Evolutionary conservation across 306 rosid species (phyloP).

Genomic region (Pterocarpus santalinus): DNA sequence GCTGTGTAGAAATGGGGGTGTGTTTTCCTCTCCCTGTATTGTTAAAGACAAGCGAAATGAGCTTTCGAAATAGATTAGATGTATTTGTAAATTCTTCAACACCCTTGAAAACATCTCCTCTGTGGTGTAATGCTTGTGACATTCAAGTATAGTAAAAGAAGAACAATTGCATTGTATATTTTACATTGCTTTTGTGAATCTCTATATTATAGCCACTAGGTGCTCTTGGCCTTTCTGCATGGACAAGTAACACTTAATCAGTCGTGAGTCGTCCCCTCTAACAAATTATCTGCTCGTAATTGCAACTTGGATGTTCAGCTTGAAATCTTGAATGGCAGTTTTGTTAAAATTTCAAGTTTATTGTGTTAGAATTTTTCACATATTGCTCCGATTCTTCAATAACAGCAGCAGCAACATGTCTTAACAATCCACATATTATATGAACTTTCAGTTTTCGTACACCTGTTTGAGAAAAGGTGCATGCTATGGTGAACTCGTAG

Average conservation of each 20-base stretch:
- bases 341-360: not conserved
- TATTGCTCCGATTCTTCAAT: not conserved
- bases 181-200: conserved; percentile 37
- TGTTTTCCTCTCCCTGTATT: conserved; percentile 80
- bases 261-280: conserved; percentile 2
- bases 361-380: not conserved
- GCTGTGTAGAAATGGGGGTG: conserved; percentile 82
- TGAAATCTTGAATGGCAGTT: conserved; percentile 19
- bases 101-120: conserved; percentile 76
- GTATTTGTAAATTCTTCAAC: conserved; percentile 80
- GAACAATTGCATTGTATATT: conserved; percentile 45
- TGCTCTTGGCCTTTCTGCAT: conserved; percentile 16
- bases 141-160: conserved; percentile 45
- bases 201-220: conserved; percentile 14
- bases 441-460: not conserved
- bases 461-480: not conserved
- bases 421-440: not conserved
- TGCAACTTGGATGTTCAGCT: conserved; percentile 14
- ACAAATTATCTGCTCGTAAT: not conserved
- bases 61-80: conserved; percentile 71
- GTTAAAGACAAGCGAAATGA: conserved; percentile 65
- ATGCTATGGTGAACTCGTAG: too few species aligned
- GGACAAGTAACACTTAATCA: conserved; percentile 2
- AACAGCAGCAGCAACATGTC: not conserved
- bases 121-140: conserved; percentile 69